Conservation (phyloP, 176 grass and related monocot genomes). For the Carex kokanica region DNA sequence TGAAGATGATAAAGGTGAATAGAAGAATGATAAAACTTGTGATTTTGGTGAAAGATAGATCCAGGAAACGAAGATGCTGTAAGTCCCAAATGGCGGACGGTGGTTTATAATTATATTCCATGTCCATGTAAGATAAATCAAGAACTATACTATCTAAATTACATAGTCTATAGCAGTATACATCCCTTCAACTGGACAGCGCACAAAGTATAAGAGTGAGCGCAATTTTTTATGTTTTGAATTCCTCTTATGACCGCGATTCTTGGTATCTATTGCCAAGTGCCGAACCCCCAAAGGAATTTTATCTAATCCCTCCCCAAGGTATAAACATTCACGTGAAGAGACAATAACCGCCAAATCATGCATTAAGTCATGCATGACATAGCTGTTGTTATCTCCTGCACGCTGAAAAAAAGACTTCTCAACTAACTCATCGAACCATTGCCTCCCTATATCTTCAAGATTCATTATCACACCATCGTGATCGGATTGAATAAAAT, state of each 20-base stretch:
- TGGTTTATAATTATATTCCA: no score
- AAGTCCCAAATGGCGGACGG: slow-evolving; percentile 23
- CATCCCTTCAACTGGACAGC: neutral
- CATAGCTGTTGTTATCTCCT: slow-evolving; percentile 22
- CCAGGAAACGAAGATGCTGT: slow-evolving; percentile 44
- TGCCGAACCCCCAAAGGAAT: slow-evolving; percentile 31
- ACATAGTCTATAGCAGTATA: slow-evolving; percentile 22
- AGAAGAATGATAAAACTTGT: slow-evolving; percentile 5
- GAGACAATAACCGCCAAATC: slow-evolving; percentile 47
- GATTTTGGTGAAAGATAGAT: slow-evolving; percentile 40
- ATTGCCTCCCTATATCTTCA: slow-evolving; percentile 43
- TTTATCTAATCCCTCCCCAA: slow-evolving; percentile 22
- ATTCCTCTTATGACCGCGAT: slow-evolving; percentile 3
- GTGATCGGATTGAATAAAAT: slow-evolving; percentile 33
- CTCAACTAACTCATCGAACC: slow-evolving; percentile 41
- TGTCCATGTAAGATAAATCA: slow-evolving; percentile 40
- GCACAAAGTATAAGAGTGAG: slow-evolving; percentile 35
- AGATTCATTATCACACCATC: neutral
- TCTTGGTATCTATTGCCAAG: slow-evolving; percentile 34
- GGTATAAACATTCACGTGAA: slow-evolving; percentile 30
- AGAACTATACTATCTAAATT: slow-evolving; percentile 28
- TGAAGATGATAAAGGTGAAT: slow-evolving; percentile 48
- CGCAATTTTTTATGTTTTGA: slow-evolving; percentile 29
- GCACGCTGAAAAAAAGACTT: slow-evolving; percentile 43
- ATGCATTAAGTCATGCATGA: slow-evolving; percentile 53